Percentiles rank a stretch among this genome's conserved stretches.
phyloP scores from a whole-genome alignment of 805 yeast genomes.

The Henningerozyma blattae region DNA sequence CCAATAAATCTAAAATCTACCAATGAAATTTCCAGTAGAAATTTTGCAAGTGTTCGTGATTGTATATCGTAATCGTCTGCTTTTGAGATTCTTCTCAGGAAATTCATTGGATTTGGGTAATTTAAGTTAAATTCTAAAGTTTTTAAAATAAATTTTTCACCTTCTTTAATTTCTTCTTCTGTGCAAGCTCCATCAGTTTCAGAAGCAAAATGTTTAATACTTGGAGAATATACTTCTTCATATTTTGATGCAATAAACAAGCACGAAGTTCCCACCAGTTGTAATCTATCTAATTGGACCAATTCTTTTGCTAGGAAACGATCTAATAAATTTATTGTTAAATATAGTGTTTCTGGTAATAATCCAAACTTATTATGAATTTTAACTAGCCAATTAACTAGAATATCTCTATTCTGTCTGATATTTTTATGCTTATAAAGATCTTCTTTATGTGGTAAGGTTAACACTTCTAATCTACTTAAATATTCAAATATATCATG shows the following conservation, averaged over 20 bases:
- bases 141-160: slow-evolving; percentile 71
- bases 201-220: slow-evolving; percentile 74
- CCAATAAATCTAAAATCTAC: slow-evolving; percentile 75
- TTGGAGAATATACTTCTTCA: slow-evolving; percentile 86
- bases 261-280: slow-evolving; percentile 77
- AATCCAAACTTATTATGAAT: slow-evolving; percentile 76
- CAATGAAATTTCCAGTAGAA: slow-evolving; percentile 66
- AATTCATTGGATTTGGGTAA: slow-evolving; percentile 90
- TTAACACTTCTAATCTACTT: slow-evolving; percentile 56
- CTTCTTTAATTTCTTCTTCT: slow-evolving; percentile 74
- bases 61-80: slow-evolving; percentile 91
- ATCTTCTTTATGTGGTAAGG: slow-evolving; percentile 43
- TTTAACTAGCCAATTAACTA: slow-evolving; percentile 91
- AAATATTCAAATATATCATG: slow-evolving; percentile 75
- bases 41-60: slow-evolving; percentile 83
- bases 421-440: slow-evolving; percentile 31
- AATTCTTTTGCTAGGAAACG: slow-evolving; percentile 67
- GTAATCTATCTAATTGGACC: slow-evolving; percentile 71
- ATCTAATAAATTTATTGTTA: slow-evolving; percentile 81
- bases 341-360: slow-evolving; percentile 74
- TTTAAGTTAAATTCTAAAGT: slow-evolving; percentile 65
- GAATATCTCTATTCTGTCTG: slow-evolving; percentile 47
- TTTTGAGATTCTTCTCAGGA: slow-evolving; percentile 78
- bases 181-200: slow-evolving; percentile 78
- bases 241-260: slow-evolving; percentile 84